Percentiles rank a stretch among this genome's conserved stretches.
Evolutionary conservation across 2,329 filamentous ascomycete species (phyloP).

Genomic region (Colletotrichum lindemuthianum): DNA sequence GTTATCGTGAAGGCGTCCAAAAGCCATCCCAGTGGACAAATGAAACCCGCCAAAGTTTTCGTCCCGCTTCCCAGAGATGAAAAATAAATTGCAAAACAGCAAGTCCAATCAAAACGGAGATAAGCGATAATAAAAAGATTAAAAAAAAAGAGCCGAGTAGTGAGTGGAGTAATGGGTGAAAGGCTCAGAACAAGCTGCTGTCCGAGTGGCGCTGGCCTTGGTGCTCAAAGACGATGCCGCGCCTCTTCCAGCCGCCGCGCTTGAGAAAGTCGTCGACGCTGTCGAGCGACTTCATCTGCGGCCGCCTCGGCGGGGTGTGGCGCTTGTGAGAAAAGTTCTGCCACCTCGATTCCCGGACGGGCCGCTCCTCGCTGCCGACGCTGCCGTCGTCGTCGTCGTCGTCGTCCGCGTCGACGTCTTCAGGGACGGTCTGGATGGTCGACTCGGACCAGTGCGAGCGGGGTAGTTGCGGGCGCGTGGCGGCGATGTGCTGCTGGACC

Average conservation of each 20-base stretch:
- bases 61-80: no score
- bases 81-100: no score
- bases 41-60: no score
- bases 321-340: slow-evolving; percentile 50
- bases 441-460: slow-evolving; percentile 56
- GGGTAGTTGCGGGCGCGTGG: slow-evolving; percentile 38
- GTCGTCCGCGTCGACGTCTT: slow-evolving; percentile 36
- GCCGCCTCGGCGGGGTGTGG: slow-evolving; percentile 40
- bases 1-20: slow-evolving; percentile 26
- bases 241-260: slow-evolving; percentile 56
- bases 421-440: slow-evolving; percentile 44
- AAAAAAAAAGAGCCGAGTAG: neutral
- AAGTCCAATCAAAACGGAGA: no score
- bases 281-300: slow-evolving; percentile 48
- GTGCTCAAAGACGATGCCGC: slow-evolving; percentile 52
- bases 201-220: slow-evolving; percentile 41
- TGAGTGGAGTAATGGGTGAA: neutral
- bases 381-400: slow-evolving; percentile 30
- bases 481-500: slow-evolving; percentile 35
- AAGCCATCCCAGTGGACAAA: neutral
- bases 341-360: slow-evolving; percentile 29
- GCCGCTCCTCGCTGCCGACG: slow-evolving; percentile 29
- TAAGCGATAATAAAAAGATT: slow-evolving; percentile 2
- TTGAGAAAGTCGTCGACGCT: slow-evolving; percentile 53
- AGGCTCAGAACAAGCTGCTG: slow-evolving; percentile 35